Evolutionary conservation across 306 rosid species (phyloP), one percentile per base, ranked within the genome.

Genomic region (Medicago lupulina): DNA sequence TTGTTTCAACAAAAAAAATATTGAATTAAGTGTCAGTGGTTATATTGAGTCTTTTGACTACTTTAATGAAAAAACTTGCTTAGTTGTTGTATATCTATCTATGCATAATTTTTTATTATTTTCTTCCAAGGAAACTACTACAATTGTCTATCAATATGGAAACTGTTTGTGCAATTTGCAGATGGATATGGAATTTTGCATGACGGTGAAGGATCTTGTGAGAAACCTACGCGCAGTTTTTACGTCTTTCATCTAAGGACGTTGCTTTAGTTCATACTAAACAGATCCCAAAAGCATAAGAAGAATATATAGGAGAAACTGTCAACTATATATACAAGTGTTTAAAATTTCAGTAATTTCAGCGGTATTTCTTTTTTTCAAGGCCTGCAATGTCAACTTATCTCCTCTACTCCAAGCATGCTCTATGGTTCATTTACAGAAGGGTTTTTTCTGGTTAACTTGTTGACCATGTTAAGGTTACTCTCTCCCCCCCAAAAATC

Each of bases 101-200:
- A 28, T 28, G 31, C 31, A 28, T 28, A 28, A 28, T 28, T 28
- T 28, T 3, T 0, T 28, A 28, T 28, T 3, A 28, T 28, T 28
- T 28, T 28, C 4, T 28, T 28, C 31, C 31, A 28, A 28, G 4
- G 31, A 28, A 28, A 28, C 3, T 28, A 28, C 31, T 28, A 28
- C 31, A 28, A 28, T 28, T 28, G 31, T 28, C 31, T 28, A 28
- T 28, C 31, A 28, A 28, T 28, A 28, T 3, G 31, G 31, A 28
- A 28, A 28, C 31, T 28, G 3, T 28, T 28, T 55, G 5, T 73
- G n/a, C 51, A 51, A 75, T 77, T 68, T 83, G 77, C 97, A 93
- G 98, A 88, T 89, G 97, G 91, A 88, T 53, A 54, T 64, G 71
- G 93, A 84, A 53, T 93, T 91, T 60, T 41, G 83, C 84, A 69